These are phyloP conservation scores for Nepenthes gracilis DNA, from an alignment of 148 eudicot genomes.

Conservation along the genomic window DNA sequence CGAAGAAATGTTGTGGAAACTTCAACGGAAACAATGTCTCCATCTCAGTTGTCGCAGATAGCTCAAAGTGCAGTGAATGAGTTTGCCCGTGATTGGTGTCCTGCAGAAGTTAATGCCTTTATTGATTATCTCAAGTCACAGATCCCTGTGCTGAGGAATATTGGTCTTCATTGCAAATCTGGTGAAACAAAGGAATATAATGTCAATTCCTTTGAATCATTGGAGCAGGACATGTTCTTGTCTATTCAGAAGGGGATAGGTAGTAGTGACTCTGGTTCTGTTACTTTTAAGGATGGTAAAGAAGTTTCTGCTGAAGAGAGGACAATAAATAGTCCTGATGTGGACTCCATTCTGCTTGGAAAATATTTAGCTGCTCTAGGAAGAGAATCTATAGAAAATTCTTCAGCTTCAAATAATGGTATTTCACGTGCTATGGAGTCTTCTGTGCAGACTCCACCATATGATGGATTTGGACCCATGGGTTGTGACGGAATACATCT, in stretches of 20 bases:
- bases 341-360: conserved; percentile 49
- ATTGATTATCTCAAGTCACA: conserved; percentile 46
- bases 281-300: conserved; percentile 16
- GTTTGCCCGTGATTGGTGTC: conserved; percentile 51
- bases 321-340: conserved; percentile 11
- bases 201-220: conserved; percentile 37
- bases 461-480: conserved; percentile 54
- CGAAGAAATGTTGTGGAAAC: conserved; percentile 12
- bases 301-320: conserved; percentile 12
- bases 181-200: conserved; percentile 25
- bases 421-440: conserved; percentile 25
- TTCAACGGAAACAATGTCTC: conserved; percentile 22
- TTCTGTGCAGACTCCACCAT: conserved; percentile 17
- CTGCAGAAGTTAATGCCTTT: conserved; percentile 57
- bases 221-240: conserved; percentile 57
- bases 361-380: conserved; percentile 66
- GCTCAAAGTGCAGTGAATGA: conserved; percentile 54
- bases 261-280: conserved; percentile 11
- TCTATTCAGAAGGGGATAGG: conserved; percentile 32
- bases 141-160: conserved; percentile 45
- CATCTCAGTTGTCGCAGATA: conserved; percentile 37
- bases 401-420: conserved; percentile 36
- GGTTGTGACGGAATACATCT: conserved; percentile 80
- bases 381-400: conserved; percentile 30
- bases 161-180: conserved; percentile 25